Conservation (phyloP, 768 basidiomycete genomes). For the Mycena rebaudengoi region DNA sequence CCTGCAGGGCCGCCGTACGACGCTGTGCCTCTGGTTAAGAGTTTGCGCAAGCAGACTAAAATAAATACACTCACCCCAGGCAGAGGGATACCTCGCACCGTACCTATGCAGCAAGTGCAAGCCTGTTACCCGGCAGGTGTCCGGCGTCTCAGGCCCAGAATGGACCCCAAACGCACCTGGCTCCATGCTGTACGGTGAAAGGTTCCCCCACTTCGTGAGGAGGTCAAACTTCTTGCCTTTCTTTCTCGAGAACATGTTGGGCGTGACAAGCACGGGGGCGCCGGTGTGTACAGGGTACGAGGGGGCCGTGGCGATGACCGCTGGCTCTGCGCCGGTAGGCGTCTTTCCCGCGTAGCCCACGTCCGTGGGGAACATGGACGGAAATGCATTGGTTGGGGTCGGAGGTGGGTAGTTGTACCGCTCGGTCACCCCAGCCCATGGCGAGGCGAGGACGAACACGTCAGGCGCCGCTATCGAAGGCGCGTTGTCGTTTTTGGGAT, state of each 20-base stretch:
- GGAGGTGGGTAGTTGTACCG: slow-evolving; percentile 76
- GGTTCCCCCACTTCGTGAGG: slow-evolving; percentile 84
- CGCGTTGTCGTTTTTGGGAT: slow-evolving; percentile 2
- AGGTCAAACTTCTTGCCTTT: slow-evolving; percentile 62
- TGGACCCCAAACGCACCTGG: slow-evolving; percentile 75
- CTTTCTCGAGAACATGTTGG: slow-evolving; percentile 43
- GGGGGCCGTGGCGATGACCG: slow-evolving; percentile 76
- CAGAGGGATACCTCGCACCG: slow-evolving; percentile 78
- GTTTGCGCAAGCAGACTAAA: neutral
- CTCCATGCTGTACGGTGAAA: slow-evolving; percentile 80
- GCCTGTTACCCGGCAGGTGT: slow-evolving; percentile 75
- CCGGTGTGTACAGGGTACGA: slow-evolving; percentile 82
- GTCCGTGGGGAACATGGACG: slow-evolving; percentile 77
- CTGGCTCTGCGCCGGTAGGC: slow-evolving; percentile 82
- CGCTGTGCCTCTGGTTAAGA: slow-evolving; percentile 42
- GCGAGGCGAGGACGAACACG: slow-evolving; percentile 56
- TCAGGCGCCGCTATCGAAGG: slow-evolving; percentile 24
- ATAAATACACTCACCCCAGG: slow-evolving; percentile 58
- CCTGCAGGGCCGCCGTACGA: slow-evolving; percentile 69
- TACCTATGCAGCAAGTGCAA: slow-evolving; percentile 85
- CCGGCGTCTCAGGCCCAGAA: slow-evolving; percentile 73
- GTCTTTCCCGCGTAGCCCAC: slow-evolving; percentile 83
- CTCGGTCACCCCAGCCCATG: slow-evolving; percentile 77
- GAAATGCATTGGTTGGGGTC: slow-evolving; percentile 75
- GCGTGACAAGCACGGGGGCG: slow-evolving; percentile 69